Percentiles rank a stretch among this genome's conserved stretches.
Conservation (phyloP, 1,139 yeast genomes). For the Saccharomyces hybrid region DNA sequence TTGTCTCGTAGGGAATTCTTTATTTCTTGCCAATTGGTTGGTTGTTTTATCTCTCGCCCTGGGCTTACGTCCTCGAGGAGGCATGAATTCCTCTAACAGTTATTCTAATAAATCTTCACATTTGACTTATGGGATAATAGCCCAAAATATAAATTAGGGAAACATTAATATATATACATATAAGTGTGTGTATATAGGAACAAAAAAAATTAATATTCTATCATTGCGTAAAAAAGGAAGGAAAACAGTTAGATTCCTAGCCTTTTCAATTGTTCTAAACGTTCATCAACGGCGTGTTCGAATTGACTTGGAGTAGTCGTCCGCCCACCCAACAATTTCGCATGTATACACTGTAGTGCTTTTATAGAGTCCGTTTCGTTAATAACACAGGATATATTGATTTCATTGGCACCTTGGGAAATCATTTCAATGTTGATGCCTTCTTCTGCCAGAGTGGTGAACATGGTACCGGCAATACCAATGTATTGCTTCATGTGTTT, state of each 20-base stretch:
- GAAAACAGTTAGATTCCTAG: conserved; percentile 15
- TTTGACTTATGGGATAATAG: neutral
- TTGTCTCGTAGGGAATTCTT: neutral
- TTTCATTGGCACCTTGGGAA: conserved; percentile 96
- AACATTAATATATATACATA: neutral
- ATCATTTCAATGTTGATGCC: conserved; percentile 94
- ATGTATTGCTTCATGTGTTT: conserved; percentile 94
- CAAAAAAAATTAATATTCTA: neutral
- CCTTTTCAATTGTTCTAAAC: conserved; percentile 29
- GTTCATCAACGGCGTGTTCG: conserved; percentile 29
- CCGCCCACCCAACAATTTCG: conserved; percentile 50
- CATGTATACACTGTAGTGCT: conserved; percentile 82
- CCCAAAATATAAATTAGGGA: neutral
- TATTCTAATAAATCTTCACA: neutral
- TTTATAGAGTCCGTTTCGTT: conserved; percentile 74
- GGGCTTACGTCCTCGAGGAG: neutral
- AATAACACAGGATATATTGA: conserved; percentile 91
- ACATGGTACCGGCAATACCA: conserved; percentile 97
- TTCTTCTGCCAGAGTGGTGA: conserved; percentile 87
- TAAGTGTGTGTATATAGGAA: neutral
- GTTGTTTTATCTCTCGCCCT: neutral
- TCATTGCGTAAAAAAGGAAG: conserved; percentile 3
- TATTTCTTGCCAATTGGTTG: neutral
- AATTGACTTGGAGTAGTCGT: conserved; percentile 12
- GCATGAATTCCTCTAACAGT: neutral